Conservation (phyloP, 2,329 filamentous ascomycete species). For the Orbilia javanica region DNA sequence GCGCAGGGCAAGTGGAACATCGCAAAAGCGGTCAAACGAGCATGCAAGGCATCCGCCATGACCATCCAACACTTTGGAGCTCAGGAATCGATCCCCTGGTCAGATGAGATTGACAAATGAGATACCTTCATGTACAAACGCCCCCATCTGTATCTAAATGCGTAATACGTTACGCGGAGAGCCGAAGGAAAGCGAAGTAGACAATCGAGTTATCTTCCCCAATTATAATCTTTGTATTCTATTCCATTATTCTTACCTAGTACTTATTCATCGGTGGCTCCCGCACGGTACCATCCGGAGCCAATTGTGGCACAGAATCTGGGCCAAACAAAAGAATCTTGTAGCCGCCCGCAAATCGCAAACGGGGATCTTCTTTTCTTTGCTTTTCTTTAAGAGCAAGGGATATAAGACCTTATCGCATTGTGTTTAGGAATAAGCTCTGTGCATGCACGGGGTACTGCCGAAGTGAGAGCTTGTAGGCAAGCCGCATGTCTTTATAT, state of each 20-base stretch:
- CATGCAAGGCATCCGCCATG: conserved; percentile 9
- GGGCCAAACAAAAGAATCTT: conserved; percentile 12
- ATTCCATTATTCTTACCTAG: neutral
- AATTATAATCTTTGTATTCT: neutral
- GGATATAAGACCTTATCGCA: neutral
- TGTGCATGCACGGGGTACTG: conserved; percentile 7
- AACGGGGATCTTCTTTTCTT: conserved; percentile 6
- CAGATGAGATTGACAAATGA: conserved; percentile 11
- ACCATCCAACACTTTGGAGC: conserved; percentile 5
- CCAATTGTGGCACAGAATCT: neutral
- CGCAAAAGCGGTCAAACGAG: conserved; percentile 8
- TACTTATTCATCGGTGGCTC: neutral
- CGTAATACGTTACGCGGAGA: neutral
- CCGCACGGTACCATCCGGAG: conserved; percentile 2
- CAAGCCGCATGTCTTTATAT: neutral
- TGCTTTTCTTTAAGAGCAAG: conserved; percentile 2
- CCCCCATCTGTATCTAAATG: neutral
- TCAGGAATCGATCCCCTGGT: conserved; percentile 18
- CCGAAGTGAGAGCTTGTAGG: neutral
- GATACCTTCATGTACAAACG: conserved; percentile 6
- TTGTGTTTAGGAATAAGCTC: neutral
- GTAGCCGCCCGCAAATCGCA: conserved; percentile 6
- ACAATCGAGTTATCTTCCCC: neutral
- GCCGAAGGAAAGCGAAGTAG: conserved; percentile 5
- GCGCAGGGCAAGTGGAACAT: conserved; percentile 4